A percentile compares a stretch with the other conserved stretches of the same genome.
phyloP scores from a whole-genome alignment of 805 yeast species.

The Scheffersomyces coipomensis region DNA sequence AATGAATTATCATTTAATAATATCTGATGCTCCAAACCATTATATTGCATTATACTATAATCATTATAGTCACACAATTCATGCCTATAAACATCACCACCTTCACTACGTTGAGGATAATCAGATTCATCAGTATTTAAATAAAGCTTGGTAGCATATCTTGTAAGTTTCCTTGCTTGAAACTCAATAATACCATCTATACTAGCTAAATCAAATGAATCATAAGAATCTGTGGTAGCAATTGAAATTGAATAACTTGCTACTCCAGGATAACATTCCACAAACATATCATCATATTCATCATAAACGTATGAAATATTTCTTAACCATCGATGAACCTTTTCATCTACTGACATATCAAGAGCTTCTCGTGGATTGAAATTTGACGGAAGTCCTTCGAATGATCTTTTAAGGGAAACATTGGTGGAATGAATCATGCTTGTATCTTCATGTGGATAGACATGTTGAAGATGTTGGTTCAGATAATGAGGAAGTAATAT shows the following conservation, averaged over 20 bases:
- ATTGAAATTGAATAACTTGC: conserved; percentile 25
- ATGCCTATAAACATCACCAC: background rate
- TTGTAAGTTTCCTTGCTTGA: conserved; percentile 54
- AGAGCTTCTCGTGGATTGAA: conserved; percentile 64
- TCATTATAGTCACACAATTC: background rate
- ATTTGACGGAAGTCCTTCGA: conserved; percentile 14
- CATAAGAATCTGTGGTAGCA: conserved; percentile 10
- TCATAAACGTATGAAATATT: conserved; percentile 47
- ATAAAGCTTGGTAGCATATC: conserved; percentile 41
- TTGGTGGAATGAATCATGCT: too few species aligned
- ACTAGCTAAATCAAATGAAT: conserved; percentile 12
- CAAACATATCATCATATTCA: conserved; percentile 13
- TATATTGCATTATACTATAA: background rate
- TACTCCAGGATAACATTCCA: conserved; percentile 51
- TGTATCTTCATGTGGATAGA: too few species aligned
- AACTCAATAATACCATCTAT: conserved; percentile 45
- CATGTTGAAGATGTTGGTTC: too few species aligned
- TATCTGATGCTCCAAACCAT: background rate
- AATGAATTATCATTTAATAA: conserved; percentile 8
- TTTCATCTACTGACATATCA: conserved; percentile 66
- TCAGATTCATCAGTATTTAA: conserved; percentile 23
- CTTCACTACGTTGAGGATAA: background rate
- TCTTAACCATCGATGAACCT: conserved; percentile 63
- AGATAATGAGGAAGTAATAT: too few species aligned
- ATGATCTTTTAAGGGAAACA: too few species aligned